A percentile compares a stretch with the other conserved stretches of the same genome.
These are phyloP conservation scores for Cryphonectria naterciae DNA, from an alignment of 2,329 filamentous ascomycete species.

Conservation along the genomic window DNA sequence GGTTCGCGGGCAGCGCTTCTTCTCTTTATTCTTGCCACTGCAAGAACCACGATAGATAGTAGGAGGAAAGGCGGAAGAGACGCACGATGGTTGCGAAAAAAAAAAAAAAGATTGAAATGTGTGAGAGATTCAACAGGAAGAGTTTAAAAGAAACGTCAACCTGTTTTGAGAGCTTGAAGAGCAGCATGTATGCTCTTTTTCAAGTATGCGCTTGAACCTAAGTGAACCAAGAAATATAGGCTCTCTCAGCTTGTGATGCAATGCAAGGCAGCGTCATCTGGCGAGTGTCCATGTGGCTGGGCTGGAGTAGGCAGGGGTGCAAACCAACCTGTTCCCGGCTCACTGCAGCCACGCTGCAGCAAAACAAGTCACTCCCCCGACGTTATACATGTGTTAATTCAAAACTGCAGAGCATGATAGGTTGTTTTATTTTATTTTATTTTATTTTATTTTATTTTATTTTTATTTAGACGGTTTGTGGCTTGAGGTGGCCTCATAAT, in stretches of 20 bases:
- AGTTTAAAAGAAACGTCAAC: neutral
- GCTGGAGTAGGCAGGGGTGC: slow-evolving; percentile 3
- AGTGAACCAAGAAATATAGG: neutral
- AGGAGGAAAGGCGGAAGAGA: neutral
- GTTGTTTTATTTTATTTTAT: neutral
- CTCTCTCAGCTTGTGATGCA: neutral
- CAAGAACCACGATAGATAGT: neutral
- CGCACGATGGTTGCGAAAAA: neutral
- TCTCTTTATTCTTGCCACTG: neutral
- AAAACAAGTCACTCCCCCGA: neutral
- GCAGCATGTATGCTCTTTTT: neutral
- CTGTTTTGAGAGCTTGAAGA: neutral
- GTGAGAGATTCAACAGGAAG: neutral
- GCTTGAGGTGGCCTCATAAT: neutral
- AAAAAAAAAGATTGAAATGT: neutral
- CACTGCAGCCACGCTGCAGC: neutral
- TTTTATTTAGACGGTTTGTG: neutral
- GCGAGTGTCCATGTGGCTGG: slow-evolving; percentile 11
- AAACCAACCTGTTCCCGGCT: neutral
- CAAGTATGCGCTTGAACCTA: neutral
- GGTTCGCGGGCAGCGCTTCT: neutral
- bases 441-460: no score
- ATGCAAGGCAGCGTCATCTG: slow-evolving; percentile 11
- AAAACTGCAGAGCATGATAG: neutral
- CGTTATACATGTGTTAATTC: neutral